A percentile compares a stretch with the other conserved stretches of the same genome.
Conservation (phyloP, 352 stramenopile species). For the Phytophthora lateralis region DNA sequence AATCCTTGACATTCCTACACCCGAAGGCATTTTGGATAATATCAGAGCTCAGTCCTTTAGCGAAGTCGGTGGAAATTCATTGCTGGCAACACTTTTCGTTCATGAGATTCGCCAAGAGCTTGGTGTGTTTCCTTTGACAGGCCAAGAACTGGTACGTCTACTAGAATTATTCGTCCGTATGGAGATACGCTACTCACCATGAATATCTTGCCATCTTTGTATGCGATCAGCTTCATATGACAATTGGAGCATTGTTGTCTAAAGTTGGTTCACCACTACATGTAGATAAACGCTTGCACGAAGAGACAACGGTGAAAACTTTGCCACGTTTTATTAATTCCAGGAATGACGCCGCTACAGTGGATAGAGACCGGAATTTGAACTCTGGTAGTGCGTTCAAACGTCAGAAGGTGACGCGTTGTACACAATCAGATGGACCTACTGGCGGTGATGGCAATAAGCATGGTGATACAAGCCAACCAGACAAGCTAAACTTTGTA, state of each 20-base stretch:
- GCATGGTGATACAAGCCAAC: not conserved
- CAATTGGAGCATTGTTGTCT: conserved; percentile 18
- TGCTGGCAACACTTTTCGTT: conserved; percentile 52
- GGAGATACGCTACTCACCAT: not conserved
- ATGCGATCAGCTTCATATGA: conserved; percentile 31
- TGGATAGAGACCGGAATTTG: not conserved
- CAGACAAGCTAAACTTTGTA: conserved; percentile 13
- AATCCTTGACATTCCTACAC: conserved; percentile 9
- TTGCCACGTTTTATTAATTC: not conserved
- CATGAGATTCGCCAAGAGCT: conserved; percentile 44
- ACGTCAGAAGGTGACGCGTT: conserved; percentile 21
- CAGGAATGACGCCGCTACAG: not conserved
- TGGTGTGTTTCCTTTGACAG: conserved; percentile 9
- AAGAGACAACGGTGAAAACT: not conserved
- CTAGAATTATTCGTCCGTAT: not conserved
- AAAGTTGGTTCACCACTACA: not conserved
- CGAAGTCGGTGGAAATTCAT: conserved; percentile 59
- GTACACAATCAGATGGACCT: not conserved
- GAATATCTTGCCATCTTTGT: not conserved
- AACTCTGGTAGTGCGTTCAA: conserved; percentile 5
- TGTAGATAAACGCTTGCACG: not conserved
- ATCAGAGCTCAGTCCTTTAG: conserved; percentile 32
- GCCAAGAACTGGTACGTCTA: conserved; percentile 33
- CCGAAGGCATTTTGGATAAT: not conserved
- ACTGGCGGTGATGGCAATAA: not conserved